Base-by-base conservation (phyloP, 202 grass and related monocot species). In the Cymbopogon flexuosus region DNA sequence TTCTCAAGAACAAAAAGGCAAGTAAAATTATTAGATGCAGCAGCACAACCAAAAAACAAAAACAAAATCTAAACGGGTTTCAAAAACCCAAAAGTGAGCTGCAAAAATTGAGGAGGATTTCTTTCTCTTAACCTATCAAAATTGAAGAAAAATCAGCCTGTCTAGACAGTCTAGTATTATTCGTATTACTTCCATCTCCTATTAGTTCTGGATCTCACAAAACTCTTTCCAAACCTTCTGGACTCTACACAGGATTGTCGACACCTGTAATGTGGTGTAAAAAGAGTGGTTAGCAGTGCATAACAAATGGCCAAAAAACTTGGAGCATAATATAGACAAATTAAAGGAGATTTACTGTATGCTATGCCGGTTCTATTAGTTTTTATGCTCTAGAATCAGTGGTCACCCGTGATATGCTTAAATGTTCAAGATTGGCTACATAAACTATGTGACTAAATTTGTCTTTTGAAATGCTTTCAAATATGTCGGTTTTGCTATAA, bases 101-200 rank as follows among this genome's bases (percentile, higher is more conserved):
- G 10, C 29, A 71, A 85, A 81, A 61, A 18, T 40, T 6, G 10
- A 82, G 39, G 67, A 78, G 41, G 66, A 68, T 33, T 68, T 62
- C 79, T 42, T 58, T 84, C 60, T 62, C 51, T 83, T 79, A 83
- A 46, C 70, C 88, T 89, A 86, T 79, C 84, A 86, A 89, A 89
- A 89, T 86, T 79, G 79, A 83, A 83, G 68, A 75, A 83, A 79
- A 75, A 81, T 63, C 68, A 79, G 79, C 72, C 75, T 79, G 83
- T 73, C 84, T 82, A 82, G 6, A 62, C 79, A 36, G 41, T 62
- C 78, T 70, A 65, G 61, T 89, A 83, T 75, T 82, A 75, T 79
- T 69, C 41, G 61, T 75, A 83, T 69, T 59, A 79, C 61, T 78
- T 74, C 61, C 74, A 70, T 57, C 73, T 74, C 73, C 62, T 79